A percentile compares a stretch with the other conserved stretches of the same genome.
Conservation (phyloP, 768 basidiomycete species). For the Termitomyces sp. region DNA sequence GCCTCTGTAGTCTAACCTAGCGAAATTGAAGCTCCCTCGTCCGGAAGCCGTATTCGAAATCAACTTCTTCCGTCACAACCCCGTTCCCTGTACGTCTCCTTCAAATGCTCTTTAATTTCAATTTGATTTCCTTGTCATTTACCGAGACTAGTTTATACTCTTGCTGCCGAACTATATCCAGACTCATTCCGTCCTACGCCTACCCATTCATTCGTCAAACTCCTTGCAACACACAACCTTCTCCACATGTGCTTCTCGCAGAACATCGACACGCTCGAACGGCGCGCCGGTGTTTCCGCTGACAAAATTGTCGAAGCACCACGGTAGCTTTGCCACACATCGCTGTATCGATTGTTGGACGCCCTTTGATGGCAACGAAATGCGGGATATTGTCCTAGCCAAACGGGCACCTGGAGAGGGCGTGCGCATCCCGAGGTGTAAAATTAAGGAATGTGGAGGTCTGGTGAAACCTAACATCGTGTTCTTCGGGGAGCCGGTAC, state of each 20-base stretch:
- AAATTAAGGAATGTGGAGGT: constrained; percentile 49
- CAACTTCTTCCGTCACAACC: constrained; percentile 76
- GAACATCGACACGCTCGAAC: constrained; percentile 92
- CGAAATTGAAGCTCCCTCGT: constrained; percentile 76
- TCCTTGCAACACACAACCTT: constrained; percentile 66
- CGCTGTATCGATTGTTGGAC: constrained; percentile 74
- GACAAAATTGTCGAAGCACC: constrained; percentile 89
- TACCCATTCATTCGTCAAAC: constrained; percentile 86
- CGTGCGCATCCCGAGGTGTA: constrained; percentile 69
- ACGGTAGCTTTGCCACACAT: constrained; percentile 90
- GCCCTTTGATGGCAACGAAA: constrained; percentile 60
- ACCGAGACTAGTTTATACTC: constrained; percentile 64
- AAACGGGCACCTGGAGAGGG: constrained; percentile 21
- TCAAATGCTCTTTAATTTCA: not conserved
- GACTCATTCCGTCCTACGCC: constrained; percentile 85
- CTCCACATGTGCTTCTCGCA: constrained; percentile 85
- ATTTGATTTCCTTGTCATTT: not conserved
- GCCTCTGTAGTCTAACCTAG: constrained; percentile 62
- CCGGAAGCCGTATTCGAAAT: constrained; percentile 97
- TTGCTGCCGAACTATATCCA: constrained; percentile 92
- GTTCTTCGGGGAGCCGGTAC: constrained; percentile 81
- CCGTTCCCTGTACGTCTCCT: constrained; percentile 64
- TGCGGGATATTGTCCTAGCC: constrained; percentile 39
- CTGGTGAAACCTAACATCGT: constrained; percentile 94
- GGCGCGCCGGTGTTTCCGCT: constrained; percentile 72